phyloP scores from a whole-genome alignment of 2,329 filamentous ascomycete genomes.

The Aschersonia sp. region DNA sequence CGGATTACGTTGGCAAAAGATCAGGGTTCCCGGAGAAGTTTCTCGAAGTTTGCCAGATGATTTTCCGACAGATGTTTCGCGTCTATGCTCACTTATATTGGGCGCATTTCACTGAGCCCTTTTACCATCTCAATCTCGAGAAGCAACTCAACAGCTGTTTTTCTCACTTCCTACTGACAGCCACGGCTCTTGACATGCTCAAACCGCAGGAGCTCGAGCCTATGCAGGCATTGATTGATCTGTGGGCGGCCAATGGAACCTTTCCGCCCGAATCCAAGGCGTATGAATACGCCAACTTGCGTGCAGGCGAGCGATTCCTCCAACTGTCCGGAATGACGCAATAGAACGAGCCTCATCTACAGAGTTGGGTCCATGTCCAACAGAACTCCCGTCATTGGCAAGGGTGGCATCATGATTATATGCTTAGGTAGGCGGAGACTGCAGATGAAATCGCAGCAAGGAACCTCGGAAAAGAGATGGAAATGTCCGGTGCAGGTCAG shows the following conservation, averaged over 20 bases:
- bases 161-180: conserved; percentile 69
- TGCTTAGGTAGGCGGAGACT: too few species aligned
- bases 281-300: conserved; percentile 49
- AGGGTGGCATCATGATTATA: too few species aligned
- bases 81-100: conserved; percentile 98
- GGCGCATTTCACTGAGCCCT: conserved; percentile 77
- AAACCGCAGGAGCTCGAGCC: conserved; percentile 84
- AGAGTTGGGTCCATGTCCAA: too few species aligned
- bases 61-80: conserved; percentile 97
- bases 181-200: conserved; percentile 69
- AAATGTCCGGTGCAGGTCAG: not conserved
- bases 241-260: conserved; percentile 80
- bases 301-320: conserved; percentile 43
- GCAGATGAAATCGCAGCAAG: too few species aligned
- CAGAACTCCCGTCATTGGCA: too few species aligned
- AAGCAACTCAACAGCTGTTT: conserved; percentile 81
- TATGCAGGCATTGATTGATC: conserved; percentile 85
- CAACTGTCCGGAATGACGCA: conserved; percentile 25
- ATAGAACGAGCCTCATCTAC: conserved; percentile 6
- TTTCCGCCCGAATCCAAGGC: conserved; percentile 64
- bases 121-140: conserved; percentile 69
- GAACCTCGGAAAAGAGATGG: not conserved
- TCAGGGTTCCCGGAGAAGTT: conserved; percentile 89
- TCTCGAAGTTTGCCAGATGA: conserved; percentile 77
- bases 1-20: conserved; percentile 76